phyloP scores from a whole-genome alignment of 2,329 filamentous ascomycete genomes.

The Neocatenulostroma microsporum region DNA sequence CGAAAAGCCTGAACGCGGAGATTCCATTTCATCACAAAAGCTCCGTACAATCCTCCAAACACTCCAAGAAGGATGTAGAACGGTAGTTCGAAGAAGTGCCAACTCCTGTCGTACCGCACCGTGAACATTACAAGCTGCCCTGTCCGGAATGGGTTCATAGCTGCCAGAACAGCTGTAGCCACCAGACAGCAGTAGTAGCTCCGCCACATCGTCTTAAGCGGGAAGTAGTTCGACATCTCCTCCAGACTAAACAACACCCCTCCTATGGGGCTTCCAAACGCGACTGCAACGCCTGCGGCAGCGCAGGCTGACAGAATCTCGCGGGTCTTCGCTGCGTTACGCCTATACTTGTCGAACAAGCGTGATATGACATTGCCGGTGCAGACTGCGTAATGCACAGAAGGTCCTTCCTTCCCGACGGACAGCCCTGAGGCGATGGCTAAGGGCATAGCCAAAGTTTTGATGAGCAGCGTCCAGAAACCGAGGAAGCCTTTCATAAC shows the following conservation, averaged over 20 bases:
- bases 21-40: slow-evolving; percentile 98
- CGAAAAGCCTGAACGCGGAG: slow-evolving; percentile 82
- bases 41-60: slow-evolving; percentile 91
- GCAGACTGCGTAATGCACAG: slow-evolving; percentile 98
- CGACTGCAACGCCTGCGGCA: slow-evolving; percentile 89
- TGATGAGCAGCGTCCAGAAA: slow-evolving; percentile 85
- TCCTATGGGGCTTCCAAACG: slow-evolving; percentile 94
- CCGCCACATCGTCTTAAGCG: slow-evolving; percentile 93
- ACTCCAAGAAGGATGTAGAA: slow-evolving; percentile 89
- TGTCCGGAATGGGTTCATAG: slow-evolving; percentile 96
- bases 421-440: slow-evolving; percentile 91
- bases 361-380: slow-evolving; percentile 94
- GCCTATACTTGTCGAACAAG: slow-evolving; percentile 84
- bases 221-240: slow-evolving; percentile 96
- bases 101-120: slow-evolving; percentile 86
- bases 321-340: slow-evolving; percentile 86
- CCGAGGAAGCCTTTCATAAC: slow-evolving; percentile 98
- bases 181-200: slow-evolving; percentile 97
- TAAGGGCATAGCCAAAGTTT: slow-evolving; percentile 81
- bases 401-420: slow-evolving; percentile 94
- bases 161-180: slow-evolving; percentile 82
- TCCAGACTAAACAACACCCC: slow-evolving; percentile 94
- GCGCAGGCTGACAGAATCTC: slow-evolving; percentile 94
- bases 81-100: slow-evolving; percentile 94
- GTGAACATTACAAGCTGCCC: slow-evolving; percentile 99